phyloP scores from a whole-genome alignment of 495 filamentous ascomycete genomes.

The Pyronema omphalodes region DNA sequence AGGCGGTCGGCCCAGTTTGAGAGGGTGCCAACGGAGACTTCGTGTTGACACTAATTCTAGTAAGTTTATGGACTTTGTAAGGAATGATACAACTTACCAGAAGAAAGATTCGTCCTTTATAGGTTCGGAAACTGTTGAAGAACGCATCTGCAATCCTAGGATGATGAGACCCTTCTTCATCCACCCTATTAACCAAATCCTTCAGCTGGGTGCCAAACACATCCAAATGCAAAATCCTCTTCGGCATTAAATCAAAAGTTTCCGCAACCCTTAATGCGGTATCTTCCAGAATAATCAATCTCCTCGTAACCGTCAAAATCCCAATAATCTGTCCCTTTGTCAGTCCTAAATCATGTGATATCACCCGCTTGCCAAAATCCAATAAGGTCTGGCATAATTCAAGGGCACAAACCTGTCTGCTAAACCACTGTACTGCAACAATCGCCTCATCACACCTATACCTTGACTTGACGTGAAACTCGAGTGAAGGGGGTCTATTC shows the following conservation, averaged over 20 bases:
- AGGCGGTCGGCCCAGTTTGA: constrained; percentile 98
- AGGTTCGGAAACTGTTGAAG: constrained; percentile 88
- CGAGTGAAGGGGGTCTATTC: constrained; percentile 54
- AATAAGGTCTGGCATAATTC: not conserved
- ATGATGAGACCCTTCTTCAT: constrained; percentile 78
- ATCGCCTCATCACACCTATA: constrained; percentile 94
- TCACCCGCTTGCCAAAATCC: too few relatives aligned
- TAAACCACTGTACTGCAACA: constrained; percentile 91
- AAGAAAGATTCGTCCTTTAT: constrained; percentile 85
- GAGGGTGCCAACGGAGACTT: constrained; percentile 69
- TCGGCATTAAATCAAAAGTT: constrained; percentile 76
- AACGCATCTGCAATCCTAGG: constrained; percentile 94
- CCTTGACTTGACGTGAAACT: constrained; percentile 65
- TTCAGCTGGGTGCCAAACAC: constrained; percentile 71
- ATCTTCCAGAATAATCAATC: constrained; percentile 84
- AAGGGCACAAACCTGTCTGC: constrained; percentile 43
- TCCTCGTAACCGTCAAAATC: constrained; percentile 80
- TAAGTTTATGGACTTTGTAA: not conserved
- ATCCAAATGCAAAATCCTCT: constrained; percentile 81
- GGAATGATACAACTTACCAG: constrained; percentile 26
- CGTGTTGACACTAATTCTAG: constrained; percentile 50
- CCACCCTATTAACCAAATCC: constrained; percentile 64
- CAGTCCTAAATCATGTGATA: not conserved
- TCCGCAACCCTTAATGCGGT: constrained; percentile 74
- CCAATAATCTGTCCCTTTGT: constrained; percentile 39